Evolutionary conservation across 495 filamentous ascomycete genomes (phyloP).

Genomic region (Aspergillus nidulans): DNA sequence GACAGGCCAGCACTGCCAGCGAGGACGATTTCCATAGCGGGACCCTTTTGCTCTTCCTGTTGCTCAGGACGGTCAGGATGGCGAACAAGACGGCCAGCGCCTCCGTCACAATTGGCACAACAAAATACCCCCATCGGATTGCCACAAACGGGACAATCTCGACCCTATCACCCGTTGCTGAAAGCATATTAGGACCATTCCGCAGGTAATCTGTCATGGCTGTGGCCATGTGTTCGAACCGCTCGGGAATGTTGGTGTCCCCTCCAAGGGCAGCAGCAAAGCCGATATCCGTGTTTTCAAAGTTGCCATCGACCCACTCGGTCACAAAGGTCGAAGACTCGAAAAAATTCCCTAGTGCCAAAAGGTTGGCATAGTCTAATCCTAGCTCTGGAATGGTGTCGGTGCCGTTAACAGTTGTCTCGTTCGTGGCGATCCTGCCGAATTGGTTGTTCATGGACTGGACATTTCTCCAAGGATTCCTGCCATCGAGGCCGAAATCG

Average conservation of each 20-base stretch:
- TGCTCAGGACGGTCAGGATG: constrained; percentile 13
- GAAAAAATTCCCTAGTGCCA: constrained; percentile 11
- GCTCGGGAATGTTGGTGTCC: constrained; percentile 8
- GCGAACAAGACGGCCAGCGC: constrained; percentile 16
- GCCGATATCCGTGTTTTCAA: constrained; percentile 11
- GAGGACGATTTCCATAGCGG: constrained; percentile 22
- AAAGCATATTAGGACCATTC: constrained; percentile 12
- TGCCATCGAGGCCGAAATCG: constrained; percentile 7
- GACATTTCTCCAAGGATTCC: constrained; percentile 9
- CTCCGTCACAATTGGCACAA: constrained; percentile 17
- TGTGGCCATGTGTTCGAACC: constrained; percentile 17
- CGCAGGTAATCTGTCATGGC: constrained; percentile 17
- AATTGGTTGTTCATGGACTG: background rate
- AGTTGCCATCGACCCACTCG: constrained; percentile 14
- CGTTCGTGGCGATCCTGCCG: background rate
- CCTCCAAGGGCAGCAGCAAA: constrained; percentile 10
- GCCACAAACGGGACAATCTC: constrained; percentile 11
- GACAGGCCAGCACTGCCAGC: constrained; percentile 19
- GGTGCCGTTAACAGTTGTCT: background rate
- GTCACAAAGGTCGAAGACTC: constrained; percentile 8
- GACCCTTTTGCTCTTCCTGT: constrained; percentile 15
- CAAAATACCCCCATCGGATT: constrained; percentile 18
- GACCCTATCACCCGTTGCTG: constrained; percentile 10
- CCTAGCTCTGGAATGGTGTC: background rate
- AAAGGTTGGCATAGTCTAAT: constrained; percentile 1